Evolutionary conservation across 257 asterid genomes (phyloP), one percentile per base, ranked within the genome.

Genomic region (Solanum gandarillasii): DNA sequence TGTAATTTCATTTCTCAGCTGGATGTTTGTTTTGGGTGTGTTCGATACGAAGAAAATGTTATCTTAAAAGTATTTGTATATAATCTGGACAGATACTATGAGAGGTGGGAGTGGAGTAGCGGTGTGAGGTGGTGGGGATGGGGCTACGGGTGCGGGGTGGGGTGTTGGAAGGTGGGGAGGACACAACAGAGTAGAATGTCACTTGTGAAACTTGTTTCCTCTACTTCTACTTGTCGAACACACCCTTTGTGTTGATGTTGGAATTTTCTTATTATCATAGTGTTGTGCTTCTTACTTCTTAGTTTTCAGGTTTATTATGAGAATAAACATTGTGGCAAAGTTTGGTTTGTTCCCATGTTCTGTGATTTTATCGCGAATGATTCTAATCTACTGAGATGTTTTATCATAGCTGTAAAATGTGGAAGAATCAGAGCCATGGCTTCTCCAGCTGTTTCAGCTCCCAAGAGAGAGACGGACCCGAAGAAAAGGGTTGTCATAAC

Each of bases 401-500:
- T 6, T 10, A 11, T 5, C 41, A 41, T 84, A 86, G 91, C 87
- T 65, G 55, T 87, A 79, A 90, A 87, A 84, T 86, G 89, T 70
- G 82, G 90, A 83, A 89, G 87, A 84, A 88, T 92, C 85, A 92
- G 87, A 55, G 91, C 92, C 11, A 88, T 88, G 89, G 87, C 87
- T 34, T 88, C 93, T 83, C 91, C 91, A 39, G 72, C 88, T 48
- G 89, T 90, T 86, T 89, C 91, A 16, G 90, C 95, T 86, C 94
- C 93, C 21, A 93, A 90, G 87, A 87, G 94, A 86, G 95, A 92
- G 74, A 91, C 43, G 0, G 92, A 92, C 79, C 95, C 93, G 11
- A 93, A 91, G 91, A 93, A 91, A 86, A 86, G 94, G 86, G 13
- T 91, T 29, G 94, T 93, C 32, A 93, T 93, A 55, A 93, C 95